Base-by-base conservation (phyloP, 2,329 filamentous ascomycete species). In the Ophiostoma quercus region DNA sequence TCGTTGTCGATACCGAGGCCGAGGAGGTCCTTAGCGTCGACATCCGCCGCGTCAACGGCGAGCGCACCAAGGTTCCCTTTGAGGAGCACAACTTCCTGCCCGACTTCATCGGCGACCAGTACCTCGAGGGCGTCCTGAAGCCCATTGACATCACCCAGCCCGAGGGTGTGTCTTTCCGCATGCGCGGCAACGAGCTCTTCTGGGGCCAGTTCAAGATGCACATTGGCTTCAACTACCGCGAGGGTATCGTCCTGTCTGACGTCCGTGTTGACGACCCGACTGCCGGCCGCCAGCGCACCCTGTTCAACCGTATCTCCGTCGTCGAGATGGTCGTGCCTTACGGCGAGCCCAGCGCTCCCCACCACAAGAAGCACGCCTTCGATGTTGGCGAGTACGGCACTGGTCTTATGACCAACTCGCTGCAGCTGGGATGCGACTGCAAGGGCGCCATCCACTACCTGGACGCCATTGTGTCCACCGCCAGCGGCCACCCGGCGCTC, bases 201-300 rank as follows among this genome's bases (percentile, higher is more conserved):
- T 97, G 94, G 94, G 92, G 96, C 78, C 96, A 95, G 76, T 97
- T 92, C 90, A 94, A 87, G 75, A 87, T 97, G 73, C 94, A 97
- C 78, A 87, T 97, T 71, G 94, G 94, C 25, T 97, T 97, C 85
- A 97, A 96, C 83, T 95, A 96, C 81, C 87, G 92, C 34, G 94
- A 97, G 80, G 94, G 94, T 29, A 90, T 97, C 74, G 91, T 97
- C 2, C 83, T 97, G 7, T 95, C 91, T 78, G 92, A 97, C 80
- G 93, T 97, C 77, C 92, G 89, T 1, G 96, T 90, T 80, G 94
- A 92, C 74, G 94, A 73, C 67, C 68, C 71, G 39, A 37, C 96
- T 79, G 92, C 92, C 78, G 89, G 92, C 54, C 90, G 82, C 67
- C 83, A 90, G 43, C 85, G 94, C 41, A 90, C 92, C 1, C 84